Evolutionary conservation across 148 eudicot genomes (phyloP), one percentile per base, ranked within the genome.

Genomic region (Chenopodium formosanum): DNA sequence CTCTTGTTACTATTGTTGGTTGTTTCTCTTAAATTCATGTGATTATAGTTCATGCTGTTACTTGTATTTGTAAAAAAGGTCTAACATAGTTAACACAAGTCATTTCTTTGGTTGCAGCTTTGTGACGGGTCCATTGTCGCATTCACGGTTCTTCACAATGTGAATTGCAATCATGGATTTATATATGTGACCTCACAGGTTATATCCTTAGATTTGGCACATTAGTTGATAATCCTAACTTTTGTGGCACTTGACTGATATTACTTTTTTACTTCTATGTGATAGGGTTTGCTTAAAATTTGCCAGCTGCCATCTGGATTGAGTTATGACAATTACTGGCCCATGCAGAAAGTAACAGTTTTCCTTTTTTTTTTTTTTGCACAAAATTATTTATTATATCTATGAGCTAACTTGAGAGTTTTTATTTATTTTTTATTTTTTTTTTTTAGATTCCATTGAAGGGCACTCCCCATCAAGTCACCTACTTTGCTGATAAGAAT

Each of bases 381-480:
- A 25, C 53, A 47, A 56, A 40, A 70, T 77, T 60, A 14, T 58
- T 25, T 34, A 47, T 53, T 53, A 56, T 56, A 27, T 25, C 34
- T 37, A 65, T 29, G 73, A 32, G 66, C 81, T 84, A 52, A 63
- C 77, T 81, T 52, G 20, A 73, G 5, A 34, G 37, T 34, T 16
- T 9, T 76, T 34, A 70, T 75, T 11, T 53, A n/a, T 50, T 60
- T 56, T 34, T 52, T 81, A 25, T 25, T 75, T 75, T 11, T 53
- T 50, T 60, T 56, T 34, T 52, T 81, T 88, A 96, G 99, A 90
- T 96, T 76, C 92, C 97, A n/a, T 80, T 96, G 90, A 96, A 96
- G 91, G 93, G 94, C 66, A 96, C 99, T 82, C 99, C 99, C 17
- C 99, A 96, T 90, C 99, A 96, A 88, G 98, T 96, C 71, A 90